phyloP scores from a whole-genome alignment of 768 basidiomycete species.

The Clitopilus hobsonii region DNA sequence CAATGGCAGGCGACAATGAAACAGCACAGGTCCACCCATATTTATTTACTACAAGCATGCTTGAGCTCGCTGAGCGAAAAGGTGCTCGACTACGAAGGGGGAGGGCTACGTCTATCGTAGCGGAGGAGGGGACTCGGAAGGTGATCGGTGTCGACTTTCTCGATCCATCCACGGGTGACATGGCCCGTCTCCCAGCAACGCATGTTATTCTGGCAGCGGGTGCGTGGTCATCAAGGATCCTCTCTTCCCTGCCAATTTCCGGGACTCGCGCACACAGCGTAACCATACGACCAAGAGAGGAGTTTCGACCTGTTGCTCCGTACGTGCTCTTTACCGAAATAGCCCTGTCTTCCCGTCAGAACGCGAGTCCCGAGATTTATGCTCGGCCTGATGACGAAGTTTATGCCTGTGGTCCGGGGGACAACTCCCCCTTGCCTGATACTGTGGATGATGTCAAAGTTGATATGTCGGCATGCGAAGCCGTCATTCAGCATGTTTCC shows the following conservation, averaged over 20 bases:
- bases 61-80: constrained; percentile 52
- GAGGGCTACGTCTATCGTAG: constrained; percentile 38
- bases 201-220: constrained; percentile 79
- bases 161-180: constrained; percentile 17
- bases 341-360: constrained; percentile 15
- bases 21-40: constrained; percentile 81
- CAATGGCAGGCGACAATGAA: constrained; percentile 50
- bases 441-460: constrained; percentile 71
- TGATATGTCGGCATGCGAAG: constrained; percentile 50
- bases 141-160: constrained; percentile 49
- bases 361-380: constrained; percentile 58
- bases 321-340: constrained; percentile 87
- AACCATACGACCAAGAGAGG: constrained; percentile 44
- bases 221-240: constrained; percentile 72
- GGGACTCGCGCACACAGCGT: constrained; percentile 72
- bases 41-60: constrained; percentile 69
- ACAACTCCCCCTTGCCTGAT: constrained; percentile 62
- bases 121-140: constrained; percentile 27
- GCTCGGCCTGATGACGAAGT: constrained; percentile 66
- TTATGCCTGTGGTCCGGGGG: constrained; percentile 78
- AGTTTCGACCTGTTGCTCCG: constrained; percentile 48
- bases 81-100: constrained; percentile 48
- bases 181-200: constrained; percentile 47
- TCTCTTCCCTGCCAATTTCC: constrained; percentile 53
- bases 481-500: constrained; percentile 49